A percentile compares a stretch with the other conserved stretches of the same genome.
These are phyloP conservation scores for Alectoria sarmentosa DNA, from an alignment of 495 filamentous ascomycete species.

Conservation along the genomic window DNA sequence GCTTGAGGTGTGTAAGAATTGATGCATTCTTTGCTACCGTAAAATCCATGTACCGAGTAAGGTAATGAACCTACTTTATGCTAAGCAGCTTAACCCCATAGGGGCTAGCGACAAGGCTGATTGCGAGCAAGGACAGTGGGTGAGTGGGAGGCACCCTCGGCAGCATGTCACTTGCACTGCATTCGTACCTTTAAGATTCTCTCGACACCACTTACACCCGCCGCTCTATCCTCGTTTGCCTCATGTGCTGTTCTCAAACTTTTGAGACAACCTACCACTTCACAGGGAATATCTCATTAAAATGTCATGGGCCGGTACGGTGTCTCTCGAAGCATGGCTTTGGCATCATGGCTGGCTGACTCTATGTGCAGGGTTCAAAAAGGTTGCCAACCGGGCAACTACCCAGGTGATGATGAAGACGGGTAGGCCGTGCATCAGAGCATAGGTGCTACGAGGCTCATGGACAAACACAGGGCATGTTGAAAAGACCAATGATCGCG, in stretches of 20 bases:
- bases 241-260: neutral
- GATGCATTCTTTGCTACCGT: no score
- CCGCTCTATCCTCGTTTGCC: neutral
- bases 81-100: no score
- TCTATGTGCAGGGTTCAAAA: conserved; percentile 75
- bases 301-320: conserved; percentile 62
- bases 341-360: conserved; percentile 2
- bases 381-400: conserved; percentile 96
- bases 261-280: neutral
- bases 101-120: no score
- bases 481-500: conserved; percentile 94
- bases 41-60: no score
- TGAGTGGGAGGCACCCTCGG: no score
- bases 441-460: conserved; percentile 17
- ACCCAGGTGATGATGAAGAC: conserved; percentile 99
- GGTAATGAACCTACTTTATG: no score
- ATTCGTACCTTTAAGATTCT: neutral
- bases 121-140: no score
- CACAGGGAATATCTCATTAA: conserved; percentile 24
- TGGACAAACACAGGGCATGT: conserved; percentile 65
- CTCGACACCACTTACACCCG: neutral
- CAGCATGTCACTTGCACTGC: neutral
- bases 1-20: no score
- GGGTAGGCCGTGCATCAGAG: conserved; percentile 38
- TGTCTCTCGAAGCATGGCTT: conserved; percentile 2